These are phyloP conservation scores for Sisymbrium altissimum DNA, from an alignment of 345 rosid species.

Conservation along the genomic window DNA sequence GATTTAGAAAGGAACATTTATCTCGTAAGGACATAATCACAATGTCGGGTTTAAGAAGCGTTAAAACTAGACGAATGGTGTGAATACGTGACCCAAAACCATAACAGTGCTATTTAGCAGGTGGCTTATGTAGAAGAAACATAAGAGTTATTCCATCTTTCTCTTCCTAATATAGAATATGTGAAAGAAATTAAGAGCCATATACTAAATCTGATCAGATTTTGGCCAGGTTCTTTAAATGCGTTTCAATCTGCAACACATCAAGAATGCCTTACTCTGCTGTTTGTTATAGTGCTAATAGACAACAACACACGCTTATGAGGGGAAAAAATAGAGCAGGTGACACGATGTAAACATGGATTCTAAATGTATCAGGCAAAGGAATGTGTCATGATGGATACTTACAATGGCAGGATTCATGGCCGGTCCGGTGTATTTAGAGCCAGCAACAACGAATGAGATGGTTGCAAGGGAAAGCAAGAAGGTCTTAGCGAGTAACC, in stretches of 20 bases:
- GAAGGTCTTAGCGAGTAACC: slow-evolving; percentile 49
- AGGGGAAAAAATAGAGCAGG: not conserved
- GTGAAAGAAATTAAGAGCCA: not conserved
- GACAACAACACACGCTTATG: not conserved
- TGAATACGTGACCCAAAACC: not conserved
- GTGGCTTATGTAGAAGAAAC: not conserved
- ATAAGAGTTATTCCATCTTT: not conserved
- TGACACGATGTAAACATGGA: not conserved
- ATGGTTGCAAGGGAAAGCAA: slow-evolving; percentile 67
- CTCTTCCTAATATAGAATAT: not conserved
- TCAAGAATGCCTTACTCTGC: not conserved
- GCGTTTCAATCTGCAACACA: not conserved
- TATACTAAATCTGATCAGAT: not conserved
- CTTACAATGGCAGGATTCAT: slow-evolving; percentile 99
- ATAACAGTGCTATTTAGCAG: not conserved
- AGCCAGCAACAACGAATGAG: slow-evolving; percentile 56
- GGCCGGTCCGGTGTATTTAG: slow-evolving; percentile 87
- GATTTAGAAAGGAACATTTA: not conserved
- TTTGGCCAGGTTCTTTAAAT: not conserved
- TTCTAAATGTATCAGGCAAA: too few relatives aligned
- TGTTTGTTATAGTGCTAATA: not conserved
- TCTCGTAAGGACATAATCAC: not conserved
- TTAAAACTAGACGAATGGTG: not conserved
- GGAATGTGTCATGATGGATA: not conserved
- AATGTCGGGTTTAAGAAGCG: not conserved